phyloP scores from a whole-genome alignment of 2,329 filamentous ascomycete genomes.

The Diaporthe humulicola region DNA sequence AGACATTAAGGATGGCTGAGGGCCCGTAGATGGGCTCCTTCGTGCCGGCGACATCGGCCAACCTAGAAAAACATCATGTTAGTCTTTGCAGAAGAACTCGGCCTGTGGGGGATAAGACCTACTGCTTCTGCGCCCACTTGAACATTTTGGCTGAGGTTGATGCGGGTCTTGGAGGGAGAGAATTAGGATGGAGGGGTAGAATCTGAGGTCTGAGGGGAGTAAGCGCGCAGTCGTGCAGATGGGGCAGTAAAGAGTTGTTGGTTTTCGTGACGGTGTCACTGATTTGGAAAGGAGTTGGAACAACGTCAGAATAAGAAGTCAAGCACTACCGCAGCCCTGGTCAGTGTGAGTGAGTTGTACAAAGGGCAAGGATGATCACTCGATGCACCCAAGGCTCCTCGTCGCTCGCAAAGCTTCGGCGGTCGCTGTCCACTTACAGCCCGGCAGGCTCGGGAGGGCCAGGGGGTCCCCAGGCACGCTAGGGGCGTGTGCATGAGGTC shows the following conservation, averaged over 20 bases:
- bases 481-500: slow-evolving; percentile 33
- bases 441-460: slow-evolving; percentile 33
- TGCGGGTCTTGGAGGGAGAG: not conserved
- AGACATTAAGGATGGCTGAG: slow-evolving; percentile 86
- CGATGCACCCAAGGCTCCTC: slow-evolving; percentile 35
- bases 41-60: slow-evolving; percentile 89
- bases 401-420: slow-evolving; percentile 30
- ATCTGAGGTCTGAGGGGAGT: not conserved
- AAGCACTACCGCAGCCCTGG: slow-evolving; percentile 10
- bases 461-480: slow-evolving; percentile 20
- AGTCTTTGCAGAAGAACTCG: slow-evolving; percentile 25
- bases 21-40: slow-evolving; percentile 97
- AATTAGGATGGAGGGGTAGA: not conserved
- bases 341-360: slow-evolving; percentile 24
- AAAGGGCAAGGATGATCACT: slow-evolving; percentile 32
- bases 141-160: slow-evolving; percentile 37
- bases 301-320: slow-evolving; percentile 20
- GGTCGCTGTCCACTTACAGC: slow-evolving; percentile 37
- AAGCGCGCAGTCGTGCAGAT: not conserved
- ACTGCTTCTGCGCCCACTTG: slow-evolving; percentile 42
- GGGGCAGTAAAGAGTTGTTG: slow-evolving; percentile 8
- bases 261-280: not conserved
- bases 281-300: slow-evolving; percentile 17
- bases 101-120: not conserved
- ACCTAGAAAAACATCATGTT: slow-evolving; percentile 55